Percentiles rank a stretch among this genome's conserved stretches.
Evolutionary conservation across 139 green algal species (phyloP).

Genomic region (Picochlorum sp.): DNA sequence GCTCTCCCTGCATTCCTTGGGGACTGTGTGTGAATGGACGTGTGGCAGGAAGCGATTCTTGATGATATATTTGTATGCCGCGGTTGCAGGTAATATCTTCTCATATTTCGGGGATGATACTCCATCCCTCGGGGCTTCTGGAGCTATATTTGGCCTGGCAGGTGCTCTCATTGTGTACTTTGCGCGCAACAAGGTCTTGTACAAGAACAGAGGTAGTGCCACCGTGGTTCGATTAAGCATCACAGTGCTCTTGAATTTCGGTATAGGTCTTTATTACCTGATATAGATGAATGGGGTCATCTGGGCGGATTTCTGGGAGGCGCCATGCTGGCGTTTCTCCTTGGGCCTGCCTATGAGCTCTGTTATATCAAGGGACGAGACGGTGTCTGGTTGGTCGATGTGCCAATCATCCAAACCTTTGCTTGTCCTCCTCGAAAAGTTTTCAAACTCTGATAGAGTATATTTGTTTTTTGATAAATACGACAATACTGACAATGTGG

Average conservation of each 20-base stretch:
- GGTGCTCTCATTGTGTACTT: slow-evolving; percentile 8
- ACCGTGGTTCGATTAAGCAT: background rate
- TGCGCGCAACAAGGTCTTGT: slow-evolving; percentile 3
- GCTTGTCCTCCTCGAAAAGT: slow-evolving; percentile 6
- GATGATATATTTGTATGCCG: slow-evolving; percentile 28
- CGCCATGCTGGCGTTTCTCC: background rate
- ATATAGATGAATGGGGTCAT: slow-evolving; percentile 15
- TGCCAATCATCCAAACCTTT: slow-evolving; percentile 1
- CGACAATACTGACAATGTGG: no score
- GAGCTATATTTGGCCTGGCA: slow-evolving; percentile 10
- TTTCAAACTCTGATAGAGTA: background rate
- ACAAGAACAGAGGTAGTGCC: background rate
- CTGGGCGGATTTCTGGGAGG: slow-evolving; percentile 11
- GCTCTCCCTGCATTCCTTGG: slow-evolving; percentile 27
- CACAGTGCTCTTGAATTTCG: slow-evolving; percentile 7
- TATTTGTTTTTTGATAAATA: no score
- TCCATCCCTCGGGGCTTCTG: slow-evolving; percentile 29
- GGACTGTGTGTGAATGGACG: slow-evolving; percentile 23
- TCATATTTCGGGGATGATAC: slow-evolving; percentile 23
- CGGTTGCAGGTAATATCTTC: slow-evolving; percentile 33
- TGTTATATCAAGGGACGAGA: slow-evolving; percentile 2
- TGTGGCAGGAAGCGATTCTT: slow-evolving; percentile 30
- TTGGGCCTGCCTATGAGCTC: slow-evolving; percentile 8
- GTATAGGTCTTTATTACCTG: slow-evolving; percentile 2
- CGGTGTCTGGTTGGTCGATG: slow-evolving; percentile 11